Evolutionary conservation across 202 grass and related monocot species (phyloP), one percentile per base, ranked within the genome.

Genomic region (Carex sylvatica): DNA sequence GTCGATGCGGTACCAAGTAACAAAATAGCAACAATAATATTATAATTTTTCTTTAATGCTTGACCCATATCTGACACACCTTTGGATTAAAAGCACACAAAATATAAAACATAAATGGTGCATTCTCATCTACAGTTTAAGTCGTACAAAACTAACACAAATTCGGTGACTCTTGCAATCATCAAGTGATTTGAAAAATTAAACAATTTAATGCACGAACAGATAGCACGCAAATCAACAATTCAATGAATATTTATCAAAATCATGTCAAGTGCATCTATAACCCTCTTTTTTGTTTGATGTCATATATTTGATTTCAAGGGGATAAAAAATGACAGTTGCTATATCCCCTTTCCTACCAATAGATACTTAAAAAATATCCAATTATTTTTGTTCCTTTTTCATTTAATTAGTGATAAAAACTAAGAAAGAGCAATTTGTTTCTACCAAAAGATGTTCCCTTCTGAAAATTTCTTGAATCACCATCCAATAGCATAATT

Each of bases 1-100:
- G 49, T 75, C 49, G 15, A 31, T 31, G 14, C 13, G 22, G 20
- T 74, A 28, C 22, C 47, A 69, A 58, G 40, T 20, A 55, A 78
- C 72, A 75, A 84, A 71, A 85, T 73, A 12, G n/a, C 38, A 71
- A 22, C 16, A 71, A 42, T 40, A 46, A 46, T 23, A 14, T 23
- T 14, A 28, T 53, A 52, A 14, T 52, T 74, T 30, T 74, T 74
- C 11, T 60, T 60, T 28, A 51, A 52, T 28, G 70, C 44, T 44
- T 60, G 56, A 19, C 20, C 70, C 24, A 73, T 7, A 74, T 11
- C 44, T 16, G 2, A 10, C 5, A 55, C 47, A 33, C 72, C 35
- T 33, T 55, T 24, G 35, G 47, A 52, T 28, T 74, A 11, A 9
- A 47, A 22, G 42, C 70, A 74, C 46, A 28, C 10, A 26, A 23